A percentile compares a stretch with the other conserved stretches of the same genome.
These are phyloP conservation scores for Schizochytrium sp. DNA, from an alignment of 108 stramenopile species.

Conservation along the genomic window DNA sequence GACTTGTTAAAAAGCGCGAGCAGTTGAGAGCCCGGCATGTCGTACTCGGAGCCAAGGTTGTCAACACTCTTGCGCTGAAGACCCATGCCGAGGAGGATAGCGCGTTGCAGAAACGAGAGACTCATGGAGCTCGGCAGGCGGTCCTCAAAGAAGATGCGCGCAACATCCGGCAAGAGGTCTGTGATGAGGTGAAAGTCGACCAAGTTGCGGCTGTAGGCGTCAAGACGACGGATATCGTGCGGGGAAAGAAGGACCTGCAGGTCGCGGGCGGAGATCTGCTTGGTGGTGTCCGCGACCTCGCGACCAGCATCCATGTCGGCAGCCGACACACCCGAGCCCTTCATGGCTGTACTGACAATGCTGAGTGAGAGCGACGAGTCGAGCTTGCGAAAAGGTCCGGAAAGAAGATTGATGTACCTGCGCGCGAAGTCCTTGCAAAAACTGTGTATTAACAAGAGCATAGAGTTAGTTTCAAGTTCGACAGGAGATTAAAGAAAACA, in stretches of 20 bases:
- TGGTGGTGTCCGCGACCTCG: conserved; percentile 33
- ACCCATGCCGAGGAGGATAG: conserved; percentile 75
- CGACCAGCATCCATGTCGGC: not conserved
- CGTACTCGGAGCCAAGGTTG: conserved; percentile 63
- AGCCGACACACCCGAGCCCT: not conserved
- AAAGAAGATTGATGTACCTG: conserved; percentile 70
- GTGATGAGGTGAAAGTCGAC: conserved; percentile 96
- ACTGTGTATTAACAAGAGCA: conserved; percentile 16
- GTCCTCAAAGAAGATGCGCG: conserved; percentile 78
- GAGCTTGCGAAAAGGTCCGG: conserved; percentile 72
- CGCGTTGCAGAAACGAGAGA: conserved; percentile 70
- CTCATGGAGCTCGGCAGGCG: conserved; percentile 31
- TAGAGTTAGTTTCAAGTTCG: not conserved
- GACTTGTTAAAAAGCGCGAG: conserved; percentile 95
- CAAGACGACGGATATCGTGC: conserved; percentile 91
- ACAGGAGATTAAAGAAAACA: no score
- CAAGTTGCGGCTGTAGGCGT: conserved; percentile 87
- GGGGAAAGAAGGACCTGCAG: conserved; percentile 69
- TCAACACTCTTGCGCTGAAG: conserved; percentile 74
- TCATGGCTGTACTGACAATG: conserved; percentile 49
- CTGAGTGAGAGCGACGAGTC: conserved; percentile 64
- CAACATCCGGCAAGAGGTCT: conserved; percentile 78
- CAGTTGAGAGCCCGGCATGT: conserved; percentile 74
- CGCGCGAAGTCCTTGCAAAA: conserved; percentile 80
- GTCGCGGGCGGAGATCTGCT: conserved; percentile 60